Base-by-base conservation (phyloP, 768 basidiomycete species). In the Phlebiopsis gigantea region DNA sequence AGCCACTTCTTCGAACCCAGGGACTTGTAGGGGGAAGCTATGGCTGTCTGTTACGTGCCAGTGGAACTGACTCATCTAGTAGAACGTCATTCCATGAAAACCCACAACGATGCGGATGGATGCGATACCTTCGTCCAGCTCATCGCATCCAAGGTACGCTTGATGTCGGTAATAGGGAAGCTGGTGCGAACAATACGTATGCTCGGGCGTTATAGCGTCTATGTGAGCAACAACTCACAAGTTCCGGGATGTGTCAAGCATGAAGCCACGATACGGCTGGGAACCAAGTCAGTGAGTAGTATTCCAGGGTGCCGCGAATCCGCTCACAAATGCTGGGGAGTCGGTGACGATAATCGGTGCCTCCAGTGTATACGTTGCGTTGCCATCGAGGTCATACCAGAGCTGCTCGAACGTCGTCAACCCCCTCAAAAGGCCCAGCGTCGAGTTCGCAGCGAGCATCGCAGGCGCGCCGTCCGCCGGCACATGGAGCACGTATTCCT, bases 211-310 rank as follows among this genome's bases (percentile, higher is more conserved):
- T n/a, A n/a, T n/a, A n/a, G n/a, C n/a, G n/a, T n/a, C n/a, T n/a
- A n/a, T n/a, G n/a, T n/a, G n/a, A n/a, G n/a, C n/a, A n/a, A n/a
- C n/a, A n/a, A n/a, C 60, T 26, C 48, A 63, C 64, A 60, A 93
- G 68, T 90, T 85, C 24, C 90, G 75, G 0, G 88, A 75, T 0
- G 90, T 93, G 65, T 93, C 90, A 7, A 93, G 77, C 81, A 90
- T 81, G 51, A 91, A 77, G 4, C 86, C 88, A 14, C 90, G 79
- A 62, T 83, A 87, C 0, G 84, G 83, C 84, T 87, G 61, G 5
- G 29, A 41, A 22, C 17, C 3, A 4, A 26, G 21, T 15, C 29
- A 19, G 7, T 21, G 34, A 10, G 3, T 53, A 34, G 47, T n/a
- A 42, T 19, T 7, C 28, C 17, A 34, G n/a, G 29, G 15, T 15